phyloP scores from a whole-genome alignment of 768 basidiomycete genomes.

The Plicaturopsis crispa region DNA sequence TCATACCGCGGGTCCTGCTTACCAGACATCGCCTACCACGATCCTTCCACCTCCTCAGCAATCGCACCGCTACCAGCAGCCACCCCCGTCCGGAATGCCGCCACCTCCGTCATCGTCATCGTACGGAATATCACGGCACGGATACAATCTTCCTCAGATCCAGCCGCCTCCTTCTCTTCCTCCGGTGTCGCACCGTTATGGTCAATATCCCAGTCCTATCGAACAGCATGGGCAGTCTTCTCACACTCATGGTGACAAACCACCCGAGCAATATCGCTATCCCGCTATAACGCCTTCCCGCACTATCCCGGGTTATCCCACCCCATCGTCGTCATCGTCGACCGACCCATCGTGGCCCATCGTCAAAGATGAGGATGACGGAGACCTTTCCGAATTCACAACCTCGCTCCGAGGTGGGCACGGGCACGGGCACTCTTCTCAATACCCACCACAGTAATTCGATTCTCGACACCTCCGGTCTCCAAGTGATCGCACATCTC shows the following conservation, averaged over 20 bases:
- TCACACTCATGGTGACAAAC: background rate
- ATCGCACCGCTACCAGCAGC: background rate
- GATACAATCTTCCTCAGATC: too few species aligned
- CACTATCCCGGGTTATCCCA: slow-evolving; percentile 7
- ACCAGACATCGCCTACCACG: background rate
- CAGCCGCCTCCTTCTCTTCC: background rate
- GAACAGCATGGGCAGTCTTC: background rate
- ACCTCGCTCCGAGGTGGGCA: slow-evolving; percentile 2
- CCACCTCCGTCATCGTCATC: too few species aligned
- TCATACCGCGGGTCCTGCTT: background rate
- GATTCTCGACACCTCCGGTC: too few species aligned
- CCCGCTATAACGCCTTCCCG: slow-evolving; percentile 25
- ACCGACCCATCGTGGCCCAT: slow-evolving; percentile 11
- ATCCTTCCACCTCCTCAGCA: background rate
- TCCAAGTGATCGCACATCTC: too few species aligned
- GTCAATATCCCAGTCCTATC: background rate
- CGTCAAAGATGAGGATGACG: slow-evolving; percentile 24
- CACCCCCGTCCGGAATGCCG: too few species aligned
- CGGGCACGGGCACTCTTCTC: too few species aligned
- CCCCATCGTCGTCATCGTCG: slow-evolving; percentile 1
- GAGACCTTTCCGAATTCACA: slow-evolving; percentile 1
- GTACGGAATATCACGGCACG: too few species aligned
- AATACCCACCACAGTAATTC: too few species aligned
- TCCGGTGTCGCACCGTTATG: background rate
- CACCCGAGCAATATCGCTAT: slow-evolving; percentile 22